Base-by-base conservation (phyloP, 495 filamentous ascomycete genomes). In the Rostrohypoxylon terebratum region DNA sequence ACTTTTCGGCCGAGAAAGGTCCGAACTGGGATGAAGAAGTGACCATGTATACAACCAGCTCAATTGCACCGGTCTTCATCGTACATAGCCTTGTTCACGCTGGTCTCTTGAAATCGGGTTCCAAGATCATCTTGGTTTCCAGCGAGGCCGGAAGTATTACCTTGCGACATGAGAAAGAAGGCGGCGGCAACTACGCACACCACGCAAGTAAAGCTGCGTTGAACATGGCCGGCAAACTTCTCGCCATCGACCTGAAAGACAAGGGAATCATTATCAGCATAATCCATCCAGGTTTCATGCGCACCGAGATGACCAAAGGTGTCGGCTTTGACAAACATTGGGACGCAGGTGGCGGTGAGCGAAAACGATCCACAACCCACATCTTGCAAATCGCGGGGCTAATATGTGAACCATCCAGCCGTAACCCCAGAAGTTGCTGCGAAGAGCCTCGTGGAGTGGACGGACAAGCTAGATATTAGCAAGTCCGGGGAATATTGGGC, bases 261-360 rank as follows among this genome's bases (percentile, higher is more conserved):
- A 81, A 88, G 45, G 87, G 84, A 0, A 84, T 93, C 55, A 83
- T 89, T 1, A 87, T 93, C 8, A 89, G 85, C 5, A 80, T 92
- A 57, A 83, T 93, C 18, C 91, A 93, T 77, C 90, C 91, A 3
- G 90, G 90, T 0, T 92, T 92, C 75, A 91, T 93, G 90, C 80
- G 90, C 53, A 92, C 90, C 16, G 89, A 92, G 73, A 91, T 92
- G 89, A 92, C 90, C 5, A 87, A 83, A 69, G 80, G 86, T 2
- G 90, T 92, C 25, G 90, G 88, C 9, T 92, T 91, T 73, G 90
- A 93, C 74, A 86, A 91, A 73, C 91, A 82, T 70, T 92, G 87
- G 86, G 89, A 92, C 77, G 81, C 74, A 40, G 89, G 89, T 42
- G 90, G 89, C 71, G 89, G 87, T 90, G 67, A 79, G 84, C 77